Evolutionary conservation across 2,329 filamentous ascomycete genomes (phyloP), one percentile per base, ranked within the genome.

Genomic region (Orbilia quercus): DNA sequence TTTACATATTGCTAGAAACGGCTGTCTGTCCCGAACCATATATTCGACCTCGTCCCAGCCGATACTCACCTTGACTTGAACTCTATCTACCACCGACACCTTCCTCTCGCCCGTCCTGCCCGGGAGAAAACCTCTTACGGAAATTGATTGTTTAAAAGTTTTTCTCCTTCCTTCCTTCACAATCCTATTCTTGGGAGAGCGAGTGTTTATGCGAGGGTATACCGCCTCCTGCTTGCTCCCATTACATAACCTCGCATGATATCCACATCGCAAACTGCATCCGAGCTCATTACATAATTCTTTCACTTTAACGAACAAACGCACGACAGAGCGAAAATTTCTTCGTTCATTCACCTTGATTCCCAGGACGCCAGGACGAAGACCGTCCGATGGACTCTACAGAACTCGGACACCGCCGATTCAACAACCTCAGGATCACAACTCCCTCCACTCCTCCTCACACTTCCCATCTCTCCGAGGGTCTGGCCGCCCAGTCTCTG

Each of bases 371-470:
- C 38, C 34, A 62, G 69, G 69, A 66, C 69, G 69, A 66, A 66
- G 25, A 48, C 53, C 69, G 69, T 73, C 69, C 69, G 55, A 73
- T 73, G 69, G 69, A 73, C 57, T 55, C 69, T 57, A 18, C 63
- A 57, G 69, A 73, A 36, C 31, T 73, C 38, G 54, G 54, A 48
- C 69, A 65, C 28, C 60, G 60, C 55, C 47, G 69, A 73, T 73
- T 73, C 60, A 60, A 66, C 23, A 64, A 64, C 16, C 42, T 73
- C 16, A 60, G 48, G 47, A 54, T 73, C 54, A 34, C 60, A 34
- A 66, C 60, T 12, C 45, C 59, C 14, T 31, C 54, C 38, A 65
- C 69, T 25, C 54, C 69, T 55, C 69, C 60, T 16, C 69, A 65
- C 9, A 73, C 69, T 20, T 73, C 69, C 20, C 60, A 58, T 22